phyloP scores from a whole-genome alignment of 140 eudicot genomes.

The Erigeron philadelphicus region DNA sequence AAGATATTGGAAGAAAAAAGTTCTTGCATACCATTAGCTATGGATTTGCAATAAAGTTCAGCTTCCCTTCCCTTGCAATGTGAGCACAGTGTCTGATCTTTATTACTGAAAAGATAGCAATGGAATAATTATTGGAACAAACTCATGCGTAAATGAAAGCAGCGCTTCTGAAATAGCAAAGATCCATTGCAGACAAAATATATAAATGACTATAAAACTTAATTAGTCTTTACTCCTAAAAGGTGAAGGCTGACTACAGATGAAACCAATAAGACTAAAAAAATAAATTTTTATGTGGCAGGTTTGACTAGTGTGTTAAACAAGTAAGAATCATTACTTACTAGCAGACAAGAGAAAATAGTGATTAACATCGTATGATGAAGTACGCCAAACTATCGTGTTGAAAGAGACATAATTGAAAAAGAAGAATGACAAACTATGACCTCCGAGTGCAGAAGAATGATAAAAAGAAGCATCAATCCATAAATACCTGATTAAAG shows the following conservation, averaged over 20 bases:
- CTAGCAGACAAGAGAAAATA: not conserved
- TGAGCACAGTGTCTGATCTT: constrained; percentile 68
- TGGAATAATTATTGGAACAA: not conserved
- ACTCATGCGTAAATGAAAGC: not conserved
- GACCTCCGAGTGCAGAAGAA: too few relatives aligned
- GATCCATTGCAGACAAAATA: not conserved
- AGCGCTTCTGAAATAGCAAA: not conserved
- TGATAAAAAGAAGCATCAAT: not conserved
- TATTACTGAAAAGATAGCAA: constrained; percentile 38
- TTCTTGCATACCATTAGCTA: constrained; percentile 56
- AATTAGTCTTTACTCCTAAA: not conserved
- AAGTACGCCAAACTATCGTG: not conserved
- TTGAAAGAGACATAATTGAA: not conserved
- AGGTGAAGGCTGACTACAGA: not conserved
- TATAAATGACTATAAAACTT: not conserved
- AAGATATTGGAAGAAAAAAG: not conserved
- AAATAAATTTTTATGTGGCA: not conserved
- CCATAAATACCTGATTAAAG: constrained; percentile 57
- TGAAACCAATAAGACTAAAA: not conserved
- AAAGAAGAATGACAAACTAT: too few relatives aligned
- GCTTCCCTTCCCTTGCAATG: constrained; percentile 98
- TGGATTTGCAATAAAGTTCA: constrained; percentile 87
- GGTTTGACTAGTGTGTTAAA: not conserved
- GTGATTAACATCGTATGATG: not conserved
- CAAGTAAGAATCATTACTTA: not conserved